Evolutionary conservation across 2,329 filamentous ascomycete genomes (phyloP), one percentile per base, ranked within the genome.

Genomic region (Allantophomopsis lycopodina): DNA sequence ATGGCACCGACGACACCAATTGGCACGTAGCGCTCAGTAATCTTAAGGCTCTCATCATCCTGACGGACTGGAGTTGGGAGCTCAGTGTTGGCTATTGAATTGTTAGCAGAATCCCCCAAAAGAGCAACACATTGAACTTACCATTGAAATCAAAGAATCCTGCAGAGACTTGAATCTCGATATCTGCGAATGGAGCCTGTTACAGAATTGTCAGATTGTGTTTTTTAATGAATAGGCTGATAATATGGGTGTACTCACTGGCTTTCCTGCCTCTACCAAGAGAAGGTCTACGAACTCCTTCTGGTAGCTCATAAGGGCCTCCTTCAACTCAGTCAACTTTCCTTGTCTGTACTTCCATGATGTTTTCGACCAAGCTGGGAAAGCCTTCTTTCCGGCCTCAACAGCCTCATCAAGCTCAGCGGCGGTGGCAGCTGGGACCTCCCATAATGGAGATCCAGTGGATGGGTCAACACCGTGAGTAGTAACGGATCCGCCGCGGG

Each of bases 1-100:
- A 74, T 72, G 12, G 59, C 70, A 3, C 55, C 64, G 3, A 51
- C 53, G 3, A 68, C 60, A 1, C 66, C 65, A 15, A 68, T 49
- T 1, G 64, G 64, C 2, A 50, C 51, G 45, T 60, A 61, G 38
- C 56, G 52, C 1, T 53, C 54, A 20, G 58, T 53, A 21, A 64
- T 38, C 32, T 45, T 50, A 18, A 49, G 50, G 18, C 54, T 55
- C 1, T 59, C 54, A 4, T 49, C 60, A 10, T 67, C 61, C 23
- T 38, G n/a, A 12, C 20, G 35, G 17, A 36, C 11, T 6, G 23
- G 23, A 12, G 23, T 28, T 28, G 23, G 23, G 8, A 28, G 23
- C 23, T 28, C 23, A 6, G 23, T 10, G 23, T 28, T 28, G 23
- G 23, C 23, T 28, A 10, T 28, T 28, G 16, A 15, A 34, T 10